Conservation (phyloP, 768 basidiomycete genomes). For the Podaxis sp. region DNA sequence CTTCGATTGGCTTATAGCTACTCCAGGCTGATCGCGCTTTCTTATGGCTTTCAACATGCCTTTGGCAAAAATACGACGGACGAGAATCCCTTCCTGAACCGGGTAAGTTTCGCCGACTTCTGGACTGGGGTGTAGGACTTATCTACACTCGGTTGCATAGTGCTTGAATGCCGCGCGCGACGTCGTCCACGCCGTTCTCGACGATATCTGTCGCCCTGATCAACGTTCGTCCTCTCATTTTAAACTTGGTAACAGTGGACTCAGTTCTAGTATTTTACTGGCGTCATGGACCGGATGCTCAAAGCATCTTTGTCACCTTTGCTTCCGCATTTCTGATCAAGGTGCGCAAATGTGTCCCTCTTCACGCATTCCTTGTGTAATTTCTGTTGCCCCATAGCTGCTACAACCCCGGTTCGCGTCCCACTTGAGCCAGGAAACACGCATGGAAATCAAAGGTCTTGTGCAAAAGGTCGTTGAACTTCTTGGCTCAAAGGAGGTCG, state of each 20-base stretch:
- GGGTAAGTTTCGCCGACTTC: slow-evolving; percentile 43
- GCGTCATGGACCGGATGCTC: slow-evolving; percentile 76
- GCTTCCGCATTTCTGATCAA: slow-evolving; percentile 84
- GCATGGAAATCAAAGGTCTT: slow-evolving; percentile 57
- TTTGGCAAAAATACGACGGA: slow-evolving; percentile 61
- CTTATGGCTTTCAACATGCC: slow-evolving; percentile 76
- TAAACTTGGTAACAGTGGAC: neutral
- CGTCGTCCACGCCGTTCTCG: slow-evolving; percentile 62
- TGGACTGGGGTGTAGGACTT: neutral
- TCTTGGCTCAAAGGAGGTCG: slow-evolving; percentile 66
- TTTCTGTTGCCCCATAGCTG: slow-evolving; percentile 41
- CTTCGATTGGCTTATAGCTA: slow-evolving; percentile 67
- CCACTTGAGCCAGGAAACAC: slow-evolving; percentile 57
- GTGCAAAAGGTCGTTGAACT: slow-evolving; percentile 70
- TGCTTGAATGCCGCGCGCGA: slow-evolving; percentile 68
- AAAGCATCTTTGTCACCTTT: slow-evolving; percentile 78
- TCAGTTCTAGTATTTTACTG: slow-evolving; percentile 41
- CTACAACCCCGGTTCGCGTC: slow-evolving; percentile 72
- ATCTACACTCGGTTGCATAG: slow-evolving; percentile 30
- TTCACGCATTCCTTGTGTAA: neutral
- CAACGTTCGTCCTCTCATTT: slow-evolving; percentile 41
- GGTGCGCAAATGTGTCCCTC: slow-evolving; percentile 35
- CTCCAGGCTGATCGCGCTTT: slow-evolving; percentile 62
- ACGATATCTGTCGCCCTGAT: slow-evolving; percentile 54
- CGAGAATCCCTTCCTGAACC: slow-evolving; percentile 64